Conservation (phyloP, 2,329 filamentous ascomycete species). For the Monosporascus sp. region DNA sequence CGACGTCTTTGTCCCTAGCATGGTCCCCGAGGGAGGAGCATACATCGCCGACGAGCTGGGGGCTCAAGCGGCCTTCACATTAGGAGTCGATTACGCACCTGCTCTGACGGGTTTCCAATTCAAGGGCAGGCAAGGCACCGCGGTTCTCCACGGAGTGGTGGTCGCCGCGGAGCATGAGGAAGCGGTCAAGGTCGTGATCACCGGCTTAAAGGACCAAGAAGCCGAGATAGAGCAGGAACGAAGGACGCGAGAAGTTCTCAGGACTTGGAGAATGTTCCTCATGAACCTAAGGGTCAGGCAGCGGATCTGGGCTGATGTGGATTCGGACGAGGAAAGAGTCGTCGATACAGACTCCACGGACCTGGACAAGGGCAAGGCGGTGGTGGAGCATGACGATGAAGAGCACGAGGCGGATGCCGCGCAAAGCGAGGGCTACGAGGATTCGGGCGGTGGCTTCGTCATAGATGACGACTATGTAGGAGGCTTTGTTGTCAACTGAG, state of each 20-base stretch:
- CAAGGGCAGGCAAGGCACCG: slow-evolving; percentile 77
- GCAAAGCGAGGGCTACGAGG: slow-evolving; percentile 35
- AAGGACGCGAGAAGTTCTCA: slow-evolving; percentile 55
- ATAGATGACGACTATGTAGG: slow-evolving; percentile 30
- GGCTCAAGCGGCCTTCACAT: slow-evolving; percentile 63
- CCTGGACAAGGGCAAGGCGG: slow-evolving; percentile 25
- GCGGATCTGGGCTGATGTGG: slow-evolving; percentile 59
- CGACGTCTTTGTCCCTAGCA: slow-evolving; percentile 85
- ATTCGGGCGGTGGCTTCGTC: slow-evolving; percentile 36
- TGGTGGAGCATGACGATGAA: slow-evolving; percentile 24
- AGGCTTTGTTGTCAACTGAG: slow-evolving; percentile 37
- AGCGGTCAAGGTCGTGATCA: slow-evolving; percentile 64
- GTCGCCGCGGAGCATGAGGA: slow-evolving; percentile 67
- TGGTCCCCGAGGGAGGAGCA: slow-evolving; percentile 77
- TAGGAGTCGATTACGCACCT: slow-evolving; percentile 81
- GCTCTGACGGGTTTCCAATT: slow-evolving; percentile 90
- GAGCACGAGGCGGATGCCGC: slow-evolving; percentile 32
- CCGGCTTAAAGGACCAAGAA: slow-evolving; percentile 60
- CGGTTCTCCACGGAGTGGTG: slow-evolving; percentile 72
- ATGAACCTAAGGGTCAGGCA: slow-evolving; percentile 72
- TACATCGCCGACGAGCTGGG: slow-evolving; percentile 62
- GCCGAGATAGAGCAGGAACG: slow-evolving; percentile 59
- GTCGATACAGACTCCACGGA: slow-evolving; percentile 25
- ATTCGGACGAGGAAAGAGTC: slow-evolving; percentile 39
- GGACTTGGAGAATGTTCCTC: slow-evolving; percentile 71